Conservation (phyloP, 495 filamentous ascomycete species). For the Penicillium parvum region DNA sequence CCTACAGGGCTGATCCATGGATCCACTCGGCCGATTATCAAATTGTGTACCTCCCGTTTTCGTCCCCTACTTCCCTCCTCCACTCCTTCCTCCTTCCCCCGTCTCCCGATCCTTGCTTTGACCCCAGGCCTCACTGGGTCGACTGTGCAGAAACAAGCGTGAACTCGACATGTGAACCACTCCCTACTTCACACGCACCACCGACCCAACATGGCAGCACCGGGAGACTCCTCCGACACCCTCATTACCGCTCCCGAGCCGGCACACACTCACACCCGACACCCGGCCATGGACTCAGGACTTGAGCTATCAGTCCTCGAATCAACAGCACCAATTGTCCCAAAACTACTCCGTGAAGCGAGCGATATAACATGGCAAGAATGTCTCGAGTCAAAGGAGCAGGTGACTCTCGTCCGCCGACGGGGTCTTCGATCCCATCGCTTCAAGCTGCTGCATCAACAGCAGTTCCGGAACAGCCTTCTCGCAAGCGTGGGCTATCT, state of each 20-base stretch:
- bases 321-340: slow-evolving; percentile 5
- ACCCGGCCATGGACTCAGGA: background rate
- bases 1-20: slow-evolving; percentile 22
- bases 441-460: slow-evolving; percentile 22
- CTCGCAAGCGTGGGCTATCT: slow-evolving; percentile 45
- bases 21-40: slow-evolving; percentile 5
- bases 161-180: slow-evolving; percentile 8
- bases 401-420: slow-evolving; percentile 23
- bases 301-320: slow-evolving; percentile 9
- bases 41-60: too few species aligned
- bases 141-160: background rate
- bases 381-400: slow-evolving; percentile 11
- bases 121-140: background rate
- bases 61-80: background rate
- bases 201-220: slow-evolving; percentile 11
- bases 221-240: slow-evolving; percentile 17
- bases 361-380: slow-evolving; percentile 22
- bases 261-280: background rate
- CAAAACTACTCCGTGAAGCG: slow-evolving; percentile 21
- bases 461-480: slow-evolving; percentile 44
- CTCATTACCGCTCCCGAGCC: slow-evolving; percentile 9
- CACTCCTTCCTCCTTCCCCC: slow-evolving; percentile 2
- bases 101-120: background rate
- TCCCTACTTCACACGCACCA: slow-evolving; percentile 4
- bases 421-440: slow-evolving; percentile 14